phyloP scores from a whole-genome alignment of 148 eudicot species.

The Spergularia marina region DNA sequence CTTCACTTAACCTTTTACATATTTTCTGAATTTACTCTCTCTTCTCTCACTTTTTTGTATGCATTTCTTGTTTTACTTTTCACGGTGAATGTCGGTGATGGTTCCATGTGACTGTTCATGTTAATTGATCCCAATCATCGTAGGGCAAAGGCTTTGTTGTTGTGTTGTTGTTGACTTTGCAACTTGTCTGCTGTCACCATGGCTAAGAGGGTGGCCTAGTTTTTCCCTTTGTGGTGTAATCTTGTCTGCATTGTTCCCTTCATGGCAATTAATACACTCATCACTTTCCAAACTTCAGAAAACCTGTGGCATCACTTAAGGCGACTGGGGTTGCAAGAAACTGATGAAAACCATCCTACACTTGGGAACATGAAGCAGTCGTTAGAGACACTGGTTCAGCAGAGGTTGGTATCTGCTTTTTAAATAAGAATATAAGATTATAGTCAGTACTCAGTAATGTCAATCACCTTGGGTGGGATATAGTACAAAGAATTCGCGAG shows the following conservation, averaged over 20 bases:
- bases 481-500: neutral
- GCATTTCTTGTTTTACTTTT: too few species aligned
- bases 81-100: too few species aligned
- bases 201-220: too few species aligned
- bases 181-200: too few species aligned
- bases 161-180: too few species aligned
- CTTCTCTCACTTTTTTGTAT: too few species aligned
- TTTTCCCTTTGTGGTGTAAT: neutral
- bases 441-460: neutral
- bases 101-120: too few species aligned
- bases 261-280: neutral
- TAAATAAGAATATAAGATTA: neutral
- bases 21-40: too few species aligned
- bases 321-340: constrained; percentile 76
- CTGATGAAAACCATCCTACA: constrained; percentile 65
- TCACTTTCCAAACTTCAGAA: constrained; percentile 35
- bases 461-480: neutral
- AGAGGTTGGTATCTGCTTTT: constrained; percentile 52
- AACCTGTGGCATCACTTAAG: constrained; percentile 87
- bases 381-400: constrained; percentile 78
- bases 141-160: too few species aligned
- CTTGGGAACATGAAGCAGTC: constrained; percentile 67
- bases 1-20: too few species aligned
- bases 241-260: neutral
- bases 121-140: too few species aligned